A percentile compares a stretch with the other conserved stretches of the same genome.
phyloP scores from a whole-genome alignment of 225 moss, liverwort and hornwort genomes.

The Ulota crispa region DNA sequence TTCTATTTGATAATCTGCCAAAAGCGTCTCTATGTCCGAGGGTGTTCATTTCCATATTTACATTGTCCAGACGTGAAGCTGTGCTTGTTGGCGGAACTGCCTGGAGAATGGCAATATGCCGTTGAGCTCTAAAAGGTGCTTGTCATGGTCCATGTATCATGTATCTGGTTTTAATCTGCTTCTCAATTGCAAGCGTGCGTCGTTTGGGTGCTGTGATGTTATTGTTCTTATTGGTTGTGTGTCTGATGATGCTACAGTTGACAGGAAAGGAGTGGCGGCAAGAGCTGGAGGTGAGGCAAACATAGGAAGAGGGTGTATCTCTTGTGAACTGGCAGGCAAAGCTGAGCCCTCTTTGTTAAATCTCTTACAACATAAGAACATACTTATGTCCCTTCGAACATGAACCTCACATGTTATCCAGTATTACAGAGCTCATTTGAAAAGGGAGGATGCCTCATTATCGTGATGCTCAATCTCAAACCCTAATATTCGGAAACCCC shows the following conservation, averaged over 20 bases:
- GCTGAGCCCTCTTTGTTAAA: constrained; percentile 30
- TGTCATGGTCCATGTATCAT: constrained; percentile 44
- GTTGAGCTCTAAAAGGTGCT: constrained; percentile 59
- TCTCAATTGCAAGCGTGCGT: constrained; percentile 28
- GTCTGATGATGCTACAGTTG: constrained; percentile 39
- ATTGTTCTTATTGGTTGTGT: constrained; percentile 2
- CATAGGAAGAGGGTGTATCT: constrained; percentile 33
- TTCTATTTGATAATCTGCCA: constrained; percentile 25
- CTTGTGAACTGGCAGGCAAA: constrained; percentile 48
- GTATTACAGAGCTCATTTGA: neutral
- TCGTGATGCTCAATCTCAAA: constrained; percentile 4
- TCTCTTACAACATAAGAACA: constrained; percentile 25
- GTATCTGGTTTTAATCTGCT: constrained; percentile 41
- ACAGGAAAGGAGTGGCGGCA: constrained; percentile 61
- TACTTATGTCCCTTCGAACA: neutral
- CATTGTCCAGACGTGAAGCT: constrained; percentile 55
- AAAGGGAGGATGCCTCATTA: constrained; percentile 3
- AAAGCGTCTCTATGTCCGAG: constrained; percentile 36
- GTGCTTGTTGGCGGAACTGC: constrained; percentile 53
- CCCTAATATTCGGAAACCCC: neutral
- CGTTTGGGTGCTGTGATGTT: constrained; percentile 6
- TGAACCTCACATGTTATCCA: neutral
- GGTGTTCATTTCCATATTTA: constrained; percentile 50
- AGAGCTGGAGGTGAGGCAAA: constrained; percentile 63
- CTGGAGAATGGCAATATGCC: constrained; percentile 61